Conservation (phyloP, 495 filamentous ascomycete species). For the Halenospora varia region DNA sequence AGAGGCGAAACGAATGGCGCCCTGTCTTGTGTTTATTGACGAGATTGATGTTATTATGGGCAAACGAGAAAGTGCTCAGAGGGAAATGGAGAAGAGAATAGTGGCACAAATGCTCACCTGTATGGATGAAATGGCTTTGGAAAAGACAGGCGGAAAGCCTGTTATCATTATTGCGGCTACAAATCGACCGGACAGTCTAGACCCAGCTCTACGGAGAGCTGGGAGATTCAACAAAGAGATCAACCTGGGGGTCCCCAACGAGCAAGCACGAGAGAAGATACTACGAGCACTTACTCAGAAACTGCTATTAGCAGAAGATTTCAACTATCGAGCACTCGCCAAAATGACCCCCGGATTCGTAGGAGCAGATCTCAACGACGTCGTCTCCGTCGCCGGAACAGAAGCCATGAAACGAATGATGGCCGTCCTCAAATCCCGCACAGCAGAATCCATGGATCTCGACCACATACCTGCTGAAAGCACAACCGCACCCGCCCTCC, state of each 20-base stretch:
- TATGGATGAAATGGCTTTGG: slow-evolving; percentile 78
- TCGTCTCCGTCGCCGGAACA: slow-evolving; percentile 71
- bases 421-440: slow-evolving; percentile 44
- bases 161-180: slow-evolving; percentile 93
- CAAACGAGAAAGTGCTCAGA: slow-evolving; percentile 89
- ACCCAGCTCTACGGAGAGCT: slow-evolving; percentile 80
- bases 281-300: slow-evolving; percentile 72
- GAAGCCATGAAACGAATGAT: slow-evolving; percentile 36
- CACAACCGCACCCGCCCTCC: slow-evolving; percentile 18
- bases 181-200: slow-evolving; percentile 85
- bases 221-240: slow-evolving; percentile 92
- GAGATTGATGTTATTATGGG: slow-evolving; percentile 96
- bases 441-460: slow-evolving; percentile 43
- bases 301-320: slow-evolving; percentile 61
- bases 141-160: slow-evolving; percentile 79
- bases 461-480: slow-evolving; percentile 28
- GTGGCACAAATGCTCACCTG: slow-evolving; percentile 90
- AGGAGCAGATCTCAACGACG: slow-evolving; percentile 83
- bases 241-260: slow-evolving; percentile 90
- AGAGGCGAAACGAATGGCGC: slow-evolving; percentile 81
- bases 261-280: slow-evolving; percentile 78
- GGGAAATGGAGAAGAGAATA: slow-evolving; percentile 96
- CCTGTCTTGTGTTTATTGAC: slow-evolving; percentile 91
- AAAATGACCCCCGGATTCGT: slow-evolving; percentile 93
- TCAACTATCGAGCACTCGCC: slow-evolving; percentile 76